Conservation (phyloP, 352 stramenopile species). For the Phytopythium litorale region DNA sequence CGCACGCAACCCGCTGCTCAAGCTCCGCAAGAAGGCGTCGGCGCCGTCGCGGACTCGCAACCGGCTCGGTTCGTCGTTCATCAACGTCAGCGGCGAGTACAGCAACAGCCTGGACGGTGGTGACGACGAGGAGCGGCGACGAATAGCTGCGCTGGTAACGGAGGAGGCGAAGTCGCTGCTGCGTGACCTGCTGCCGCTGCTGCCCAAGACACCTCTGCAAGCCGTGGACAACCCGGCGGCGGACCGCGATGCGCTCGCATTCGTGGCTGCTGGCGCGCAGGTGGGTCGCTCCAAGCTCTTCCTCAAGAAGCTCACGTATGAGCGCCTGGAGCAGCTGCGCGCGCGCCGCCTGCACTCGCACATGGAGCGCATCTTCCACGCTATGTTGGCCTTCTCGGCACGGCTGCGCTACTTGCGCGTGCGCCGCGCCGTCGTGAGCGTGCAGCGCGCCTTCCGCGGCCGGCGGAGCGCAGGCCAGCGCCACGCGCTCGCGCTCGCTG, state of each 20-base stretch:
- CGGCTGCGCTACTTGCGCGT: slow-evolving; percentile 58
- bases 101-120: slow-evolving; percentile 31
- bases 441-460: slow-evolving; percentile 57
- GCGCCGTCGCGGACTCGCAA: slow-evolving; percentile 1
- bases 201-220: slow-evolving; percentile 82
- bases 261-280: slow-evolving; percentile 72
- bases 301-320: slow-evolving; percentile 88
- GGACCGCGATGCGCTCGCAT: slow-evolving; percentile 54
- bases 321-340: slow-evolving; percentile 89
- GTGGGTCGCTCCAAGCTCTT: slow-evolving; percentile 97
- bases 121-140: slow-evolving; percentile 31
- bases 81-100: slow-evolving; percentile 2
- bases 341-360: slow-evolving; percentile 55
- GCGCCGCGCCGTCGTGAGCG: slow-evolving; percentile 37
- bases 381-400: slow-evolving; percentile 54
- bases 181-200: slow-evolving; percentile 84
- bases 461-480: slow-evolving; percentile 10
- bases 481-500: slow-evolving; percentile 31
- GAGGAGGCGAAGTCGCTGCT: slow-evolving; percentile 75
- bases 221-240: slow-evolving; percentile 78
- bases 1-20: slow-evolving; percentile 39
- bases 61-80: slow-evolving; percentile 25
- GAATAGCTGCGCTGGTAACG: slow-evolving; percentile 16
- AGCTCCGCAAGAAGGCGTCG: slow-evolving; percentile 27
- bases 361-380: slow-evolving; percentile 74